Evolutionary conservation across 2,329 filamentous ascomycete genomes (phyloP).

Genomic region (Xylariaceae sp.): DNA sequence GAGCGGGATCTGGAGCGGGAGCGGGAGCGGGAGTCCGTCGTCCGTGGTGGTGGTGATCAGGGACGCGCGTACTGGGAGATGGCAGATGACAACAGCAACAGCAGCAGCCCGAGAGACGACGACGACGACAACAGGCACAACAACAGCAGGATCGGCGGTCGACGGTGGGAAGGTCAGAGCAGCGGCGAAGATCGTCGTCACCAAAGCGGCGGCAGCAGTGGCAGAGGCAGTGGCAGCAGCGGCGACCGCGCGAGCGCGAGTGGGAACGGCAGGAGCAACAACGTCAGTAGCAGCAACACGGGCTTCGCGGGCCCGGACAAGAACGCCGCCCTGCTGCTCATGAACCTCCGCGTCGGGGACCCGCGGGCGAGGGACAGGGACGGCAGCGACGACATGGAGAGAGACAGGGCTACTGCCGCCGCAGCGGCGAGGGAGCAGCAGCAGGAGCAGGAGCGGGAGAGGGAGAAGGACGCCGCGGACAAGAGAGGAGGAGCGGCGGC

Average conservation of each 20-base stretch:
- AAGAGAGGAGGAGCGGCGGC: conserved; percentile 6
- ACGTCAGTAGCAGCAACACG: neutral
- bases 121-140: conserved; percentile 1
- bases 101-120: too few species aligned
- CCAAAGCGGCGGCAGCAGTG: conserved; percentile 1
- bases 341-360: conserved; percentile 39
- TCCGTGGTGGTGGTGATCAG: too few species aligned
- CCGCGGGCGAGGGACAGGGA: neutral
- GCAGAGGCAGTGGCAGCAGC: conserved; percentile 4
- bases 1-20: too few species aligned
- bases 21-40: too few species aligned
- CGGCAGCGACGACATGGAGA: too few species aligned
- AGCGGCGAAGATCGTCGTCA: neutral
- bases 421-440: neutral
- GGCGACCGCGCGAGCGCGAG: conserved; percentile 14
- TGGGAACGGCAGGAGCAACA: neutral
- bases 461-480: conserved; percentile 1
- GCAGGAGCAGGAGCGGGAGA: neutral
- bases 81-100: neutral
- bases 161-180: conserved; percentile 3
- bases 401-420: too few species aligned
- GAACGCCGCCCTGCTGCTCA: conserved; percentile 39
- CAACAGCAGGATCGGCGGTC: conserved; percentile 5
- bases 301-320: conserved; percentile 27
- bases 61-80: neutral